Base-by-base conservation (phyloP, 2,329 filamentous ascomycete species). In the Chaetomium globosum region DNA sequence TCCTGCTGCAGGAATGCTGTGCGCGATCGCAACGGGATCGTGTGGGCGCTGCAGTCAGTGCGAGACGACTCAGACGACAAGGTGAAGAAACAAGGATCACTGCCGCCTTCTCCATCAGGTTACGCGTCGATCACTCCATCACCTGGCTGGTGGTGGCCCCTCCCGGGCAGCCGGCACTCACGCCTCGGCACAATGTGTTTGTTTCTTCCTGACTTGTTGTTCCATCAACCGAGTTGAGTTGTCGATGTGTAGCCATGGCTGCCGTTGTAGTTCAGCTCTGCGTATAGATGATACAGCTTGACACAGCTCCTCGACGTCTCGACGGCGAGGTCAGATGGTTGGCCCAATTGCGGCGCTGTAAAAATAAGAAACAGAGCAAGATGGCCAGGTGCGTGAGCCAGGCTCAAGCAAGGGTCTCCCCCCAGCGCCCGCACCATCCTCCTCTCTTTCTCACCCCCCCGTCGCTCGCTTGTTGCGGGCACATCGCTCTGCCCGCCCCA, bases 71-170 rank as follows among this genome's bases (percentile, higher is more conserved):
- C 10, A 48, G 51, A 59, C 61, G 31, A 57, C 61, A 53, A 49
- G 46, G 46, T 23, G 13, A 33, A 52, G 43, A 55, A 55, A 21
- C 56, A 49, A 51, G 56, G 51, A 59, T 62, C 31, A 43, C 39
- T 63, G 51, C 52, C 31, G n/a, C 64, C 33, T 60, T 51, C 57
- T 49, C 36, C 33, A 49, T 59, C 51, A 49, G 39, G 54, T 33
- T 51, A 48, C 43, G 49, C 61, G 66, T 55, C 60, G 63, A 65
- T 67, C 65, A 48, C 36, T 59, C 59, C 55, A 58, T 65, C 65
- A 46, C 59, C 59, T 51, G 56, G 59, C 59, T 51, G 56, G 59
- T 43, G 46, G 33, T 33, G 21, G 23, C 19, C 36, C 31, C n/a
- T 33, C 33, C 26, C 23, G 51, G 31, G n/a, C 59, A 31, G 9